These are phyloP conservation scores for Asterophora lycoperdoides DNA, from an alignment of 768 basidiomycete genomes.

Conservation along the genomic window DNA sequence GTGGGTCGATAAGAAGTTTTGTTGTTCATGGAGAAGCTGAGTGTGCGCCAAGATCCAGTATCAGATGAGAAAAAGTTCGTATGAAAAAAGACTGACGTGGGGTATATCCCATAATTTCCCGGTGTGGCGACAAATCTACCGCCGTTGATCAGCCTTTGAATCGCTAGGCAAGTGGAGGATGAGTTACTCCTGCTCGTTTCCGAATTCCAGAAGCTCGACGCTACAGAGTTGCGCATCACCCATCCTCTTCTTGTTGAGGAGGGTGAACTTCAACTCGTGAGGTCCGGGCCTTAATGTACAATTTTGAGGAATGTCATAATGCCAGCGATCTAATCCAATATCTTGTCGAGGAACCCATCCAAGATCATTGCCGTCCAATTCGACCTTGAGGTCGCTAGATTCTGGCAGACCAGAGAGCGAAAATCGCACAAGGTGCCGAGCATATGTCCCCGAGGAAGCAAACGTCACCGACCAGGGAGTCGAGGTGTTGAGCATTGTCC, in stretches of 20 bases:
- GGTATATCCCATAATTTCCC: slow-evolving; percentile 64
- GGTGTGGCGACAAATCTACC: slow-evolving; percentile 54
- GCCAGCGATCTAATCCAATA: slow-evolving; percentile 72
- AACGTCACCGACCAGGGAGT: slow-evolving; percentile 59
- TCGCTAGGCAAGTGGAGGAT: neutral
- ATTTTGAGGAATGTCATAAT: slow-evolving; percentile 56
- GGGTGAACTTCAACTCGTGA: slow-evolving; percentile 57
- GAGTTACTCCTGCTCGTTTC: slow-evolving; percentile 54
- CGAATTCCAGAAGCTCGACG: slow-evolving; percentile 70
- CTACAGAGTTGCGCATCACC: slow-evolving; percentile 73
- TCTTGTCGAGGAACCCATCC: slow-evolving; percentile 51
- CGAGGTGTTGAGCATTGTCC: slow-evolving; percentile 64
- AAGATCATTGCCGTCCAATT: slow-evolving; percentile 58
- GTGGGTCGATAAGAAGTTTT: slow-evolving; percentile 74
- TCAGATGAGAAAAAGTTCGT: neutral
- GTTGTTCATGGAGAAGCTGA: slow-evolving; percentile 63
- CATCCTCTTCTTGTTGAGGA: slow-evolving; percentile 43
- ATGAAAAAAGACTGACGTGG: slow-evolving; percentile 49
- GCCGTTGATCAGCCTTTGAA: neutral
- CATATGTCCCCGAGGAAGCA: slow-evolving; percentile 58
- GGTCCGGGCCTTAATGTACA: slow-evolving; percentile 40
- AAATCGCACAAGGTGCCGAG: slow-evolving; percentile 59
- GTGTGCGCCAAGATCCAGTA: neutral
- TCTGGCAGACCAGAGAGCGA: slow-evolving; percentile 69
- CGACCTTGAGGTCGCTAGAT: slow-evolving; percentile 47